Base-by-base conservation (phyloP, 306 rosid genomes). In the Acacia confusa region DNA sequence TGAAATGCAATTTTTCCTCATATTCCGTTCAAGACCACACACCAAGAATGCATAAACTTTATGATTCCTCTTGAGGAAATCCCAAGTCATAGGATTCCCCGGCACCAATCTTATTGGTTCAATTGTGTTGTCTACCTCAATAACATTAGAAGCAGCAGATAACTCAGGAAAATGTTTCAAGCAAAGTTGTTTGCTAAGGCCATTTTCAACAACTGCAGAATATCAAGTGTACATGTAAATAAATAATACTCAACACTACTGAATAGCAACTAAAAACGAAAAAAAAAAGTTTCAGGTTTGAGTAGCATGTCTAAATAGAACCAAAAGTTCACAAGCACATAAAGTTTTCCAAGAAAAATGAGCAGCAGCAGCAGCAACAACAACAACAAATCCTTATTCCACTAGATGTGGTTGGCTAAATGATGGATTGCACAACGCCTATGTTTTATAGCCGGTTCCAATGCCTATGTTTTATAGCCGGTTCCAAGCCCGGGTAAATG, bases 181-280 rank as follows among this genome's bases (percentile, higher is more conserved):
- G 88, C 84, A 92, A 69, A 88, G 94, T 74, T 87, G 79, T 82
- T 81, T 87, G 84, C 84, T 79, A 65, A 90, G 83, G 70, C 82
- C 82, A 76, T 90, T 74, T 84, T 88, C 88, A 80, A 92, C 75
- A 70, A 92, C 94, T 92, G 89, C 89, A 89, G 41, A 90, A 83
- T 44, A 74, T 76, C 38, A 69, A 75, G 45, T 81, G 79, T n/a
- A 55, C 60, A 61, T 25, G 53, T 71, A 6, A 82, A 28, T 63
- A 7, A 15, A 63, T 28, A 27, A 41, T 36, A 70, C 38, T 44
- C 5, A 41, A 40, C 11, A 81, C 70, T 20, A 76, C 24, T 68
- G 25, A 84, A 84, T 44, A 25, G 78, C 57, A 82, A 69, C 50
- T 53, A 65, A 67, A 76, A 82, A 36, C 77, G 75, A 75, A n/a